Evolutionary conservation across 768 basidiomycete species (phyloP).

Genomic region (Hydnomerulius pinastri): DNA sequence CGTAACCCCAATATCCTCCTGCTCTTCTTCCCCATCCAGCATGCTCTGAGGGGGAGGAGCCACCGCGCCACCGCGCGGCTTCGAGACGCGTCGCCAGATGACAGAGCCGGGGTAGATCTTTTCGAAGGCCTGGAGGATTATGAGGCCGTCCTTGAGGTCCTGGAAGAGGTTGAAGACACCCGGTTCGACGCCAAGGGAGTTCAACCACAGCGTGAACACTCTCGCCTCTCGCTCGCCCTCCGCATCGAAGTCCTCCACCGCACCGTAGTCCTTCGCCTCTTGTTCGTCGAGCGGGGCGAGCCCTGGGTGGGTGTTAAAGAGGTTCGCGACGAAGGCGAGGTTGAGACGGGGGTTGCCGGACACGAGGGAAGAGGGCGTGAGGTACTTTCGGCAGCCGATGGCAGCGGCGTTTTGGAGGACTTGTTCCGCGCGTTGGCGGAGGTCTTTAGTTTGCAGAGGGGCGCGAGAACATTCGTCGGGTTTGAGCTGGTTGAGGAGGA

Average conservation of each 20-base stretch:
- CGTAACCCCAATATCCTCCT: constrained; percentile 78
- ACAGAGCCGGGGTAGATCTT: constrained; percentile 92
- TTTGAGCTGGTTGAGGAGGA: constrained; percentile 94
- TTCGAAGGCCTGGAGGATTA: constrained; percentile 96
- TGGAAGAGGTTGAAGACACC: constrained; percentile 96
- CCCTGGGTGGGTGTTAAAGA: constrained; percentile 97
- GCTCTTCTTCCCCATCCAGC: constrained; percentile 57
- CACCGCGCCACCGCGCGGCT: constrained; percentile 64
- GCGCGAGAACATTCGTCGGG: constrained; percentile 90
- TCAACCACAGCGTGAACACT: constrained; percentile 98
- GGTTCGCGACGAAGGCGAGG: constrained; percentile 96
- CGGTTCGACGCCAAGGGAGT: constrained; percentile 95
- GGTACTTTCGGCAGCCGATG: constrained; percentile 95
- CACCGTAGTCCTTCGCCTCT: constrained; percentile 88
- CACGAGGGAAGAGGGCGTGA: constrained; percentile 88
- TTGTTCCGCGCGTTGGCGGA: constrained; percentile 86
- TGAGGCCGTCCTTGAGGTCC: constrained; percentile 88
- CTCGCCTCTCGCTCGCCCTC: constrained; percentile 98
- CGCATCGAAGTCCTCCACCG: constrained; percentile 96
- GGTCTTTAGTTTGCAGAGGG: constrained; percentile 83
- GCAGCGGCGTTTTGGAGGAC: constrained; percentile 91
- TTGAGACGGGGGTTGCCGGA: constrained; percentile 96
- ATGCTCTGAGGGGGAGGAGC: constrained; percentile 40
- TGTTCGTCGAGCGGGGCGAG: constrained; percentile 93
- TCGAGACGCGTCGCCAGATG: constrained; percentile 94